Conservation (phyloP, 2,329 filamentous ascomycete genomes). For the Aureobasidium sp. region DNA sequence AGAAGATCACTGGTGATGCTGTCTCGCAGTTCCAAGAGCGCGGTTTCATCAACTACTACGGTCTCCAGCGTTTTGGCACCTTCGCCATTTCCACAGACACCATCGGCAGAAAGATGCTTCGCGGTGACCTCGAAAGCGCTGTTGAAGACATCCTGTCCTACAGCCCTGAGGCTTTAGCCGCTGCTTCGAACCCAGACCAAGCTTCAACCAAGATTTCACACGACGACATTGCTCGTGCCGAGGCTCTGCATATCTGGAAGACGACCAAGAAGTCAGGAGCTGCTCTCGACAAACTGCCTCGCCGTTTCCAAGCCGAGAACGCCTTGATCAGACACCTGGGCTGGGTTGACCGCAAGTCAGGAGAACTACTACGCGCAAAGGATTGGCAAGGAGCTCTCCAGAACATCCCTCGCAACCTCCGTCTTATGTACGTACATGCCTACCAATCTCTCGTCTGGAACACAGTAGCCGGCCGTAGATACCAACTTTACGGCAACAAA, state of each 20-base stretch:
- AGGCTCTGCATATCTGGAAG: slow-evolving; percentile 68
- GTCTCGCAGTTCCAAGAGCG: slow-evolving; percentile 61
- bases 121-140: slow-evolving; percentile 73
- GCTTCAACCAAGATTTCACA: slow-evolving; percentile 45
- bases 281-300: slow-evolving; percentile 64
- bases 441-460: slow-evolving; percentile 98
- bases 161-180: slow-evolving; percentile 54
- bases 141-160: slow-evolving; percentile 71
- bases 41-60: slow-evolving; percentile 97
- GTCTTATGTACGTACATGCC: slow-evolving; percentile 93
- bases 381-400: slow-evolving; percentile 79
- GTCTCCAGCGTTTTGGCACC: slow-evolving; percentile 92
- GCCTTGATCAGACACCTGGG: slow-evolving; percentile 71
- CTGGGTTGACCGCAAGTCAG: slow-evolving; percentile 36
- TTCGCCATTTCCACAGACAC: slow-evolving; percentile 79
- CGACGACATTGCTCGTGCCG: slow-evolving; percentile 73
- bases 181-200: slow-evolving; percentile 42
- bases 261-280: slow-evolving; percentile 43
- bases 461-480: slow-evolving; percentile 70
- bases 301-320: slow-evolving; percentile 73
- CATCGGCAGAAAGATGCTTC: slow-evolving; percentile 75
- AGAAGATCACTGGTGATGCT: slow-evolving; percentile 49
- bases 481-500: slow-evolving; percentile 63
- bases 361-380: slow-evolving; percentile 43
- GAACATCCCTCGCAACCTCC: slow-evolving; percentile 71